Evolutionary conservation across 2,329 filamentous ascomycete genomes (phyloP).

Genomic region (Phyllosticta paracitricarpa): DNA sequence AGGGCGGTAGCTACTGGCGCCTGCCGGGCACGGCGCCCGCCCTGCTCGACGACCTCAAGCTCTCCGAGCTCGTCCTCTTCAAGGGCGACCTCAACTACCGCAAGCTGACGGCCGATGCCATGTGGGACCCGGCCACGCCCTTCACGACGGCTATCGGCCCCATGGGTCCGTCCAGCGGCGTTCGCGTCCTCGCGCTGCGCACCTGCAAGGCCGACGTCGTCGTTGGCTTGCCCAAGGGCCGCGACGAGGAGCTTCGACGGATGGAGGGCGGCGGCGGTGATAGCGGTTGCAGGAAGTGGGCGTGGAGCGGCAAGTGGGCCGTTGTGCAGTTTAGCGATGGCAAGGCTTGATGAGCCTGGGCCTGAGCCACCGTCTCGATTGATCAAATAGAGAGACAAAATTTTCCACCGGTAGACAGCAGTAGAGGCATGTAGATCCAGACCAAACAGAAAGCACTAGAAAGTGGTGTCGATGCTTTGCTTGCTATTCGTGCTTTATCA

Average conservation of each 20-base stretch:
- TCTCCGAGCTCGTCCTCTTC: slow-evolving; percentile 82
- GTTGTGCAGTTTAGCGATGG: slow-evolving; percentile 79
- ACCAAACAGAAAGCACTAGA: too few species aligned
- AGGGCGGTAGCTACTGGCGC: slow-evolving; percentile 79
- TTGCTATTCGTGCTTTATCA: too few species aligned
- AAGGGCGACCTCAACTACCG: slow-evolving; percentile 97
- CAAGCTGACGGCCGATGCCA: slow-evolving; percentile 75
- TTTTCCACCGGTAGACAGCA: too few species aligned
- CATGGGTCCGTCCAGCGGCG: slow-evolving; percentile 66
- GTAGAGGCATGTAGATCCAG: too few species aligned
- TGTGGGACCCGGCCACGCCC: slow-evolving; percentile 79
- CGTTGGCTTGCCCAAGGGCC: slow-evolving; percentile 70
- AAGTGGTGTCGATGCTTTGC: too few species aligned
- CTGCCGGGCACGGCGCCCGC: slow-evolving; percentile 58
- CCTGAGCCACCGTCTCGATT: not conserved
- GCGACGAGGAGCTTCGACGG: slow-evolving; percentile 68
- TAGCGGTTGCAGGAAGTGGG: slow-evolving; percentile 67
- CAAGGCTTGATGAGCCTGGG: slow-evolving; percentile 30
- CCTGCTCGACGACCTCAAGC: slow-evolving; percentile 67
- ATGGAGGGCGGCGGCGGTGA: slow-evolving; percentile 63
- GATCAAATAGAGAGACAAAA: not conserved
- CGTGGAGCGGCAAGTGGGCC: slow-evolving; percentile 93
- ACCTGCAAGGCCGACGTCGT: slow-evolving; percentile 97
- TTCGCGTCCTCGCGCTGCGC: slow-evolving; percentile 76
- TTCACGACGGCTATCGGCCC: slow-evolving; percentile 80